Base-by-base conservation (phyloP, 345 rosid species). In the Pseudoturritis turrita region DNA sequence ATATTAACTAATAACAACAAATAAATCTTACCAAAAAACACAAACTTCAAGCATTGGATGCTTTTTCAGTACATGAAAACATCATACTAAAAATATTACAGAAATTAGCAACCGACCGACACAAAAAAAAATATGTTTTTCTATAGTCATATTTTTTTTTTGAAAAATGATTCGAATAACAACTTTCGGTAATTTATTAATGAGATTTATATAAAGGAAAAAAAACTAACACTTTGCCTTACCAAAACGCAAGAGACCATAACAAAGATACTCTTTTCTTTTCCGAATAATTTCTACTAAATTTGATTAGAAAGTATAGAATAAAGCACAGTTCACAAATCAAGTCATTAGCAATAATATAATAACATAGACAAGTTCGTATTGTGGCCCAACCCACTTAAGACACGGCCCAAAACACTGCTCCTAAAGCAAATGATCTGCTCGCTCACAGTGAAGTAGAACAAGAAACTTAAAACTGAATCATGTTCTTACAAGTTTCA, bases 181-280 rank as follows among this genome's bases (percentile, higher is more conserved):
- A 52, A 46, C 37, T 54, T 68, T 26, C 17, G 29, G 8, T 52
- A 25, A 44, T 70, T 54, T 39, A 55, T 29, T 21, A 62, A 7
- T 9, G 50, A 67, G 50, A 41, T 55, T 69, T 6, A 53, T 62
- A 21, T 26, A 56, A 70, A 64, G 22, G 36, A 39, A 37, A 62
- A 57, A 11, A 62, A 57, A 11, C 3, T 4, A 52, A 45, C 67
- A 47, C 75, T 55, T 76, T 63, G 75, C 79, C 62, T 63, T 39
- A 55, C 14, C 40, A 70, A 69, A 70, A 76, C 79, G 71, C 79
- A 63, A 76, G 71, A 62, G 64, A 68, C 73, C 47, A 50, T 43
- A 52, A 4, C 3, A 61, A 74, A 59, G 68, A 69, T 36, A 74
- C 62, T 62, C 70, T 54, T 44, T 62, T 17, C 13, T 29, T 59